Base-by-base conservation (phyloP, 495 filamentous ascomycete species). In the Aspergillus coremiiformis region DNA sequence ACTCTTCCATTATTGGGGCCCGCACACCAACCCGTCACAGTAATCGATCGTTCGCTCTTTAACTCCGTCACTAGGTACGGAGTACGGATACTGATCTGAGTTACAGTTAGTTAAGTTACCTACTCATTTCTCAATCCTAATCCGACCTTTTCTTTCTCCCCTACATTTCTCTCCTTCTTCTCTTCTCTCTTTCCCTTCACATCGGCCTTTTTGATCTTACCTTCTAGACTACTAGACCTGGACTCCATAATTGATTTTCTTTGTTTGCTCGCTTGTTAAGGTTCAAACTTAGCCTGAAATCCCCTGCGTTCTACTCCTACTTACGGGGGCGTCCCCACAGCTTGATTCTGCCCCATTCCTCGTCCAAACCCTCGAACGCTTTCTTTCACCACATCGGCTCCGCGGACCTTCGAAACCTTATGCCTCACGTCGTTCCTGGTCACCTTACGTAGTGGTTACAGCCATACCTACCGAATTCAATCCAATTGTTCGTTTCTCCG, bases 341-440 rank as follows among this genome's bases (percentile, higher is more conserved):
- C 27, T 51, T 55, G 56, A 48, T 57, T 63, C 60, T 54, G 57
- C 55, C 52, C 61, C 61, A 63, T 61, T 47, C 54, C 51, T 55
- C 54, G 42, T 53, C 51, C 55, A 42, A 27, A 39, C 49, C 47
- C 51, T 37, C 47, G 15, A 52, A 19, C 45, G 35, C 27, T 47
- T 44, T 51, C 19, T 47, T 47, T 21, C 33, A 23, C 29, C 29
- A 37, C 44, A 26, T 51, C 46, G 48, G 41, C 44, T 52, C 46
- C 51, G 52, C 47, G 51, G 47, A 47, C 52, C 46, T 12, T 21
- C 24, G 41, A 52, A 58, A 53, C 55, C 26, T 47, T 45, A 47
- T 58, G 47, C 42, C 47, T 24, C 24, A 26, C 43, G 14, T 42
- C 17, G 9, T 23, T 42, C 51, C 43, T 53, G 44, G 58, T 55